phyloP scores from a whole-genome alignment of 1,284 basidiomycete species.

The Trichosporon inkin region DNA sequence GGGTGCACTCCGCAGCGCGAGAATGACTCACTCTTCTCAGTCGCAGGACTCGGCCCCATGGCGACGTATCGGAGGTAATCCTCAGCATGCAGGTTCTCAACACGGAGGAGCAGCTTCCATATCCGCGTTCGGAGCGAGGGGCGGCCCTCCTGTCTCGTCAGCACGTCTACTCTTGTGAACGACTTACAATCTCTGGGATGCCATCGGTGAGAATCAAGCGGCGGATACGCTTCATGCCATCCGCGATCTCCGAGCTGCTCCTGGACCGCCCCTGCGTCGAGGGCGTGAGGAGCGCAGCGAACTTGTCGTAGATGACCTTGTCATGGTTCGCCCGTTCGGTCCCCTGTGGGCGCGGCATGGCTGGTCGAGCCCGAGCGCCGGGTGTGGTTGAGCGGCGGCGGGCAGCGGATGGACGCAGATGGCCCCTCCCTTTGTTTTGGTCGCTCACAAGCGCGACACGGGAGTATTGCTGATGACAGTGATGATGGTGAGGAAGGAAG shows the following conservation, averaged over 20 bases:
- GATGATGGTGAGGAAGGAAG: too few species aligned
- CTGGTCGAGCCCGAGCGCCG: not conserved
- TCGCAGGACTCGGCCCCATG: slow-evolving; percentile 75
- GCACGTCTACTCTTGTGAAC: slow-evolving; percentile 42
- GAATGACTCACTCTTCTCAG: slow-evolving; percentile 77
- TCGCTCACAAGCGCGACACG: too few species aligned
- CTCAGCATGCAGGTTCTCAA: slow-evolving; percentile 69
- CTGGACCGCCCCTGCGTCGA: slow-evolving; percentile 46
- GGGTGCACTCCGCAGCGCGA: slow-evolving; percentile 43
- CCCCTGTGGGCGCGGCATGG: not conserved
- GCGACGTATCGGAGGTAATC: slow-evolving; percentile 76
- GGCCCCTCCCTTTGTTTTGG: too few species aligned
- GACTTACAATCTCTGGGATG: slow-evolving; percentile 58
- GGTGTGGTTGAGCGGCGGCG: too few species aligned
- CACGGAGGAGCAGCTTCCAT: slow-evolving; percentile 86
- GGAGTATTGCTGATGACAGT: too few species aligned
- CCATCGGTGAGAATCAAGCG: slow-evolving; percentile 81
- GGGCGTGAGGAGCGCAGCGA: slow-evolving; percentile 32
- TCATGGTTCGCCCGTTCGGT: not conserved
- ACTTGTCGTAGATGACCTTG: slow-evolving; percentile 28
- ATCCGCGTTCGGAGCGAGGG: slow-evolving; percentile 53
- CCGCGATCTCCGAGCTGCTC: slow-evolving; percentile 64
- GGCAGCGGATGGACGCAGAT: too few species aligned
- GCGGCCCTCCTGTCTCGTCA: slow-evolving; percentile 49
- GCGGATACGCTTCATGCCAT: slow-evolving; percentile 69